A percentile compares a stretch with the other conserved stretches of the same genome.
Evolutionary conservation across 495 filamentous ascomycete species (phyloP).

Genomic region (Podospora comata): DNA sequence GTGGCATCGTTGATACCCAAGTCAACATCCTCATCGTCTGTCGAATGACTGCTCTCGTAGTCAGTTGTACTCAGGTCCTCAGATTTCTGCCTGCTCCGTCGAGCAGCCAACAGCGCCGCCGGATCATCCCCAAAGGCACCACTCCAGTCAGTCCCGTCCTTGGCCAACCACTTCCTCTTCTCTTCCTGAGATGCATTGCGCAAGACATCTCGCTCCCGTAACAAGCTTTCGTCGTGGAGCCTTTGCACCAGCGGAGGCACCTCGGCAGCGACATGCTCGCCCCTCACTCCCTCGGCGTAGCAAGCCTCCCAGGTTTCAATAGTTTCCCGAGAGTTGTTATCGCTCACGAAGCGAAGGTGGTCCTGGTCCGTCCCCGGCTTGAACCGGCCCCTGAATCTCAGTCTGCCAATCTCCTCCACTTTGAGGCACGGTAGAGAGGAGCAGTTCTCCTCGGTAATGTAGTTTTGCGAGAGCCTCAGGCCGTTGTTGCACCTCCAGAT

Average conservation of each 20-base stretch:
- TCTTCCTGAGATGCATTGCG: slow-evolving; percentile 65
- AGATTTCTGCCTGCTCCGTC: slow-evolving; percentile 43
- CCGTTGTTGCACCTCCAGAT: slow-evolving; percentile 78
- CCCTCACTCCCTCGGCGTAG: slow-evolving; percentile 75
- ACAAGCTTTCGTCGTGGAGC: slow-evolving; percentile 76
- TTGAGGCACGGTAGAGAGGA: slow-evolving; percentile 64
- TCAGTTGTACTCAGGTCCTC: slow-evolving; percentile 33
- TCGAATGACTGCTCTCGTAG: slow-evolving; percentile 35
- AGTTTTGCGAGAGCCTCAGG: slow-evolving; percentile 80
- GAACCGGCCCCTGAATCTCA: slow-evolving; percentile 76
- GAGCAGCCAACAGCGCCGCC: slow-evolving; percentile 29
- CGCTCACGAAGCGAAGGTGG: slow-evolving; percentile 76
- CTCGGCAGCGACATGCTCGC: slow-evolving; percentile 60
- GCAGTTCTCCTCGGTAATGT: slow-evolving; percentile 71
- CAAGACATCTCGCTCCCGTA: slow-evolving; percentile 74
- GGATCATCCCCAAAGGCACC: slow-evolving; percentile 77
- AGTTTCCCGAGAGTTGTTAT: slow-evolving; percentile 87
- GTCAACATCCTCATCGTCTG: slow-evolving; percentile 34
- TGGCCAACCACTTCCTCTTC: slow-evolving; percentile 71
- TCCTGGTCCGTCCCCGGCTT: slow-evolving; percentile 86
- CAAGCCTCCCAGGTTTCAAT: slow-evolving; percentile 94
- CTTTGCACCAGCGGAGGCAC: slow-evolving; percentile 62
- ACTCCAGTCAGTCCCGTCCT: slow-evolving; percentile 81
- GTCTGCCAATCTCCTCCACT: slow-evolving; percentile 67
- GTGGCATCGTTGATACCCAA: slow-evolving; percentile 47